Evolutionary conservation across 1,284 basidiomycete species (phyloP).

Genomic region (Malassezia sympodialis): DNA sequence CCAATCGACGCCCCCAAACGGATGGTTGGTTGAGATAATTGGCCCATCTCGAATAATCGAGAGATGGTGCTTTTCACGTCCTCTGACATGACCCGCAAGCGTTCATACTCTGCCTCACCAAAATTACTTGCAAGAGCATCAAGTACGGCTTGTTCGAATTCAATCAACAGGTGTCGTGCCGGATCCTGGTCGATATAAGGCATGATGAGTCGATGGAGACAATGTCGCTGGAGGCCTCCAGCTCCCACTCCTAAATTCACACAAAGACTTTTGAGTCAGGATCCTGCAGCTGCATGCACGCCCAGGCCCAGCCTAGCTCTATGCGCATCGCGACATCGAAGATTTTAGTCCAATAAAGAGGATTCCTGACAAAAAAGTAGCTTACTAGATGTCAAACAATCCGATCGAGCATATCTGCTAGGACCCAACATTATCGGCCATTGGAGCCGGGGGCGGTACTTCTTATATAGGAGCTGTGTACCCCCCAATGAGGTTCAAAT

Average conservation of each 20-base stretch:
- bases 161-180: constrained; percentile 1
- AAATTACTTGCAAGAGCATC: constrained; percentile 3
- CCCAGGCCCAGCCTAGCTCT: neutral
- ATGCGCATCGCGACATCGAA: neutral
- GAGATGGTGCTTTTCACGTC: neutral
- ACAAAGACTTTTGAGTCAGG: neutral
- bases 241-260: neutral
- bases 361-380: too few species aligned
- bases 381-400: too few species aligned
- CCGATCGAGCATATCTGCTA: too few species aligned
- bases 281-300: neutral
- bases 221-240: neutral
- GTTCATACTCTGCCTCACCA: neutral
- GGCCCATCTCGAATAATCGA: neutral
- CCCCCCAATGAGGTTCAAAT: neutral
- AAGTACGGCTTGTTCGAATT: constrained; percentile 6
- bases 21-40: neutral
- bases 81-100: neutral
- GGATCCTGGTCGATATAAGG: neutral
- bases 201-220: neutral
- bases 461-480: neutral
- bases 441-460: neutral
- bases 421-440: neutral
- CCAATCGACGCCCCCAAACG: constrained; percentile 9
- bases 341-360: neutral